Conservation (phyloP, 177 flowering plant species). For the Vitis hybrid region DNA sequence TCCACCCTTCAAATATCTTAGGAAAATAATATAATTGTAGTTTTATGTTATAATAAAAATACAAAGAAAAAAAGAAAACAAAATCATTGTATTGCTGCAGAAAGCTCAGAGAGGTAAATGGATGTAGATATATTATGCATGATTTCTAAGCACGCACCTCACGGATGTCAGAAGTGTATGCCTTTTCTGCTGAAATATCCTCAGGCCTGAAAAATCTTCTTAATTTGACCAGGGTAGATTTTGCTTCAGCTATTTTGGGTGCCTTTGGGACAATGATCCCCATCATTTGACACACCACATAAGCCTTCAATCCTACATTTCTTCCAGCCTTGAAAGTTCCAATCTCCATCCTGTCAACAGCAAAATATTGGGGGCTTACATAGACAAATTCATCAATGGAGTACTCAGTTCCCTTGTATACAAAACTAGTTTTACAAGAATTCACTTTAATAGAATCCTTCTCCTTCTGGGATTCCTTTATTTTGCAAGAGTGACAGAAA, state of each 20-base stretch:
- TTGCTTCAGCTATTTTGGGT: constrained; percentile 30
- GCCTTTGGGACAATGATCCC: constrained; percentile 42
- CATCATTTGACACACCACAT: constrained; percentile 74
- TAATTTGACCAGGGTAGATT: constrained; percentile 52
- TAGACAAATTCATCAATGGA: constrained; percentile 68
- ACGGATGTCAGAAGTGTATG: constrained; percentile 77
- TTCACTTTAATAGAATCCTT: constrained; percentile 40
- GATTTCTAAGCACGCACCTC: constrained; percentile 51
- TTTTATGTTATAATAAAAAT: too few species aligned
- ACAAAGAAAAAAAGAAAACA: too few species aligned
- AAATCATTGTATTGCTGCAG: too few species aligned
- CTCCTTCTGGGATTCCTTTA: constrained; percentile 35
- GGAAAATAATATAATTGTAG: not conserved
- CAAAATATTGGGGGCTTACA: constrained; percentile 50
- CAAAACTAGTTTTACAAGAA: constrained; percentile 43
- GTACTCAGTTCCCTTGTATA: constrained; percentile 53
- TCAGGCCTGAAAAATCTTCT: constrained; percentile 94
- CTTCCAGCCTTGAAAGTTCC: constrained; percentile 75
- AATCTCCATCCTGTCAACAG: constrained; percentile 24
- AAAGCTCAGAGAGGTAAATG: not conserved
- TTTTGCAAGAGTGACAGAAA: constrained; percentile 57
- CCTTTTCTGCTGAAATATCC: constrained; percentile 80
- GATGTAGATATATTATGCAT: not conserved
- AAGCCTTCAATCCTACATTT: constrained; percentile 83
- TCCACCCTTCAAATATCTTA: constrained; percentile 5